These are phyloP conservation scores for Solanum verrucosum DNA, from an alignment of 257 asterid species.

Conservation along the genomic window DNA sequence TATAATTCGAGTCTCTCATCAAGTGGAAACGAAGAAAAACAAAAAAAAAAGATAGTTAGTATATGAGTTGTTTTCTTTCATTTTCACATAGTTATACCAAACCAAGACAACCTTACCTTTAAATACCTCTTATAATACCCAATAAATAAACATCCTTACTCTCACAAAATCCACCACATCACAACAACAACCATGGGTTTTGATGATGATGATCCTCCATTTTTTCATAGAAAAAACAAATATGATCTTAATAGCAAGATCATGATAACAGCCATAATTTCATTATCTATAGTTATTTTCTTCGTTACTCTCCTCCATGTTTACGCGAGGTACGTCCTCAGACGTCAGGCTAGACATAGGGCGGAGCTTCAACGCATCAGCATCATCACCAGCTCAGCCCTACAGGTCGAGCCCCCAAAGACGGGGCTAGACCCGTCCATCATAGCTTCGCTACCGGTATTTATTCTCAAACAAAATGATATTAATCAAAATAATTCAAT, in stretches of 20 bases:
- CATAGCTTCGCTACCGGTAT: constrained; percentile 45
- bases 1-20: neutral
- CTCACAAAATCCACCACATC: neutral
- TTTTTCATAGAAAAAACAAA: neutral
- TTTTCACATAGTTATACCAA: neutral
- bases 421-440: constrained; percentile 50
- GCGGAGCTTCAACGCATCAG: constrained; percentile 28
- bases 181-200: constrained; percentile 19
- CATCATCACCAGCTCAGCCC: constrained; percentile 17
- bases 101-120: neutral
- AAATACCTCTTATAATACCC: neutral
- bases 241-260: constrained; percentile 46
- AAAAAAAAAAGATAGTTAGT: neutral
- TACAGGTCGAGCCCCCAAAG: constrained; percentile 24
- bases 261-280: constrained; percentile 62
- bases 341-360: constrained; percentile 61
- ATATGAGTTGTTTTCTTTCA: neutral
- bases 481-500: neutral
- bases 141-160: neutral
- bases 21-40: rapidly evolving
- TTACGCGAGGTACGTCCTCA: constrained; percentile 53
- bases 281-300: constrained; percentile 48
- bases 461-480: constrained; percentile 12
- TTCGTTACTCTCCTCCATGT: constrained; percentile 56
- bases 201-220: constrained; percentile 8